Evolutionary conservation across 805 yeast genomes (phyloP), one percentile per base, ranked within the genome.

Genomic region (Clavispora fructus): DNA sequence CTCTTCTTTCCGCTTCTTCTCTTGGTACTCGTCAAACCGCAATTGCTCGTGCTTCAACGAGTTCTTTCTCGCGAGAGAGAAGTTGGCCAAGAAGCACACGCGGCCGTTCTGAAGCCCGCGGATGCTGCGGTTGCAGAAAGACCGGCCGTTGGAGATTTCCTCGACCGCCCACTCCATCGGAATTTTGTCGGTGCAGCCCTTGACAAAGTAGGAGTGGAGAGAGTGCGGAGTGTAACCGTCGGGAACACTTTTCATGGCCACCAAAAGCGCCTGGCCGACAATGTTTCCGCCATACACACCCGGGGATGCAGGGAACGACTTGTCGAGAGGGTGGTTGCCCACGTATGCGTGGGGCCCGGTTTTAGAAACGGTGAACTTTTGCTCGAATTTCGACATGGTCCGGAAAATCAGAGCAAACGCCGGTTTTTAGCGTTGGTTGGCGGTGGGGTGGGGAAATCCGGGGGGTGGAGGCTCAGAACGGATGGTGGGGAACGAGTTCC

Each of bases 251-350:
- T 62, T 64, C 61, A 70, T 63, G 3, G 71, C 71, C 12, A 65
- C 75, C 28, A 65, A 53, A 10, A 67, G 44, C 1, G 68, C 61
- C 49, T 68, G 73, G 2, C 67, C 61, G 33, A 68, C 57, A 14
- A 69, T 48, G 40, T 67, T 69, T 1, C 75, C 75, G 1, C 74
- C 75, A 45, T 59, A 71, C n/a, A 66, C 68, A n/a, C 73, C 74
- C 32, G 68, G 55, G 2, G 64, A 43, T 8, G 42, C 45, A 7
- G 59, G 55, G 8, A 48, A 43, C 1, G 73, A 71, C 47, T 68
- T 69, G 9, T 45, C 31, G 31, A 69, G 59, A 0, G 55, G 63
- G 29, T 46, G 43, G 33, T 44, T 42, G 27, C 44, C 47, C 12
- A 28, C 30, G 43, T 30, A 53, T 7, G 42, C 28, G 28, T 42